A percentile compares a stretch with the other conserved stretches of the same genome.
These are phyloP conservation scores for Ustilago tritici DNA, from an alignment of 1,284 basidiomycete genomes.

Conservation along the genomic window DNA sequence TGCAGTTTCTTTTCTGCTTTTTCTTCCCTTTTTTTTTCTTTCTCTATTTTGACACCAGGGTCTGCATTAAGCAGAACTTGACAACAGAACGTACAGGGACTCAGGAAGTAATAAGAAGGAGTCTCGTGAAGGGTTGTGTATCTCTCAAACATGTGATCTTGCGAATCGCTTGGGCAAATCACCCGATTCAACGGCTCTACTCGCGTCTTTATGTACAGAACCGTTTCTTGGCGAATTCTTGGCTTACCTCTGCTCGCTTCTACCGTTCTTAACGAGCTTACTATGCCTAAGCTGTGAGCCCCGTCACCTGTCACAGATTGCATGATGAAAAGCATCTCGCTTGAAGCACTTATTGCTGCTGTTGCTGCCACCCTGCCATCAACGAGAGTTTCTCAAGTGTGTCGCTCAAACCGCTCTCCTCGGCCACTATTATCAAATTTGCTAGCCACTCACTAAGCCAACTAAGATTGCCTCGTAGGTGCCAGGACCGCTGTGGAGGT, in stretches of 20 bases:
- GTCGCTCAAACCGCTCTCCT: background rate
- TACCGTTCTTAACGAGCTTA: background rate
- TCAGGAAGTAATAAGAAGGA: background rate
- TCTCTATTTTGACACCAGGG: too few species aligned
- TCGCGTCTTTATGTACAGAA: background rate
- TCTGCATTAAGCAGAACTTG: too few species aligned
- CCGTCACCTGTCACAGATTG: background rate
- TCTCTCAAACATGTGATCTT: background rate
- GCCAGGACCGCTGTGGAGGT: too few species aligned
- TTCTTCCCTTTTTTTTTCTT: background rate
- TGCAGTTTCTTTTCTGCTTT: slow-evolving; percentile 74
- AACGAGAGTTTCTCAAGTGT: background rate
- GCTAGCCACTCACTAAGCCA: background rate
- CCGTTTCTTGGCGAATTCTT: slow-evolving; percentile 6
- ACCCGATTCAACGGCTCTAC: background rate
- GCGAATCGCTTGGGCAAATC: background rate
- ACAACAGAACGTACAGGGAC: too few species aligned
- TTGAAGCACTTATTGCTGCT: background rate
- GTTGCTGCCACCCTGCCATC: background rate
- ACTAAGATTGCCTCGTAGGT: background rate
- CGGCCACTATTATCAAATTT: background rate
- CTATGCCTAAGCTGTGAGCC: background rate
- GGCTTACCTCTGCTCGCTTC: background rate
- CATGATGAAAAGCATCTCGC: background rate
- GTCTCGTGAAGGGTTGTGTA: background rate